Evolutionary conservation across 805 yeast genomes (phyloP).

Genomic region (Helenozyma rhizophorensis): DNA sequence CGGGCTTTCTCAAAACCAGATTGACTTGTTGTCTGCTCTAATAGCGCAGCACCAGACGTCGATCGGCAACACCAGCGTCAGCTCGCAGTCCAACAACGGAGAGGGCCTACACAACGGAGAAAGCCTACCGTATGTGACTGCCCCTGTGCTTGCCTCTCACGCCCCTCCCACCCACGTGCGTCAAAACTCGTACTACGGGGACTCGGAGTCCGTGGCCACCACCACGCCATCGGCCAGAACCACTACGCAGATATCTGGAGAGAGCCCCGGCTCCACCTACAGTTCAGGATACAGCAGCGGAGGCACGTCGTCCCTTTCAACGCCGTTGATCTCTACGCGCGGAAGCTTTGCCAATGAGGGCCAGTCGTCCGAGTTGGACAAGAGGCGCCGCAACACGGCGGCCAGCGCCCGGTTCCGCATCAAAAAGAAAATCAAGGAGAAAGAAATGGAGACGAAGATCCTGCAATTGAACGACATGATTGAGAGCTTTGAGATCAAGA

Average conservation of each 20-base stretch:
- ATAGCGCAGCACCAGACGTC: constrained; percentile 61
- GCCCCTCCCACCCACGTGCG: not conserved
- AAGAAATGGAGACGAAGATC: constrained; percentile 51
- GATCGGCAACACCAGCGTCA: constrained; percentile 2
- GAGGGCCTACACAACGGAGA: too few relatives aligned
- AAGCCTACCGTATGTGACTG: too few relatives aligned
- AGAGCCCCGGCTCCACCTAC: constrained; percentile 12
- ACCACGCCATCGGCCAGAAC: too few relatives aligned
- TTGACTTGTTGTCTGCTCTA: constrained; percentile 67
- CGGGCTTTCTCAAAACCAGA: constrained; percentile 65
- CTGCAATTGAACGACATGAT: constrained; percentile 41
- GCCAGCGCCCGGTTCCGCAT: constrained; percentile 64
- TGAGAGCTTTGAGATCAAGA: constrained; percentile 40
- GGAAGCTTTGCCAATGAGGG: not conserved
- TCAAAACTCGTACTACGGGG: too few relatives aligned
- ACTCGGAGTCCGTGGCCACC: too few relatives aligned
- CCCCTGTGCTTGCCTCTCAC: too few relatives aligned
- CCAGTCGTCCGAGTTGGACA: constrained; percentile 34
- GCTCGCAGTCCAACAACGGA: too few relatives aligned
- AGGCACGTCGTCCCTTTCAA: constrained; percentile 3
- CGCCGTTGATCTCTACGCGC: constrained; percentile 4
- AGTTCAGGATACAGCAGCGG: constrained; percentile 12
- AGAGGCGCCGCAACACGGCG: constrained; percentile 56
- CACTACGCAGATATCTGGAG: not conserved
- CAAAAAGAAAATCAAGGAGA: constrained; percentile 57